Percentiles rank a stretch among this genome's conserved stretches.
These are phyloP conservation scores for Vachellia collinsii DNA, from an alignment of 306 rosid genomes.

Conservation along the genomic window DNA sequence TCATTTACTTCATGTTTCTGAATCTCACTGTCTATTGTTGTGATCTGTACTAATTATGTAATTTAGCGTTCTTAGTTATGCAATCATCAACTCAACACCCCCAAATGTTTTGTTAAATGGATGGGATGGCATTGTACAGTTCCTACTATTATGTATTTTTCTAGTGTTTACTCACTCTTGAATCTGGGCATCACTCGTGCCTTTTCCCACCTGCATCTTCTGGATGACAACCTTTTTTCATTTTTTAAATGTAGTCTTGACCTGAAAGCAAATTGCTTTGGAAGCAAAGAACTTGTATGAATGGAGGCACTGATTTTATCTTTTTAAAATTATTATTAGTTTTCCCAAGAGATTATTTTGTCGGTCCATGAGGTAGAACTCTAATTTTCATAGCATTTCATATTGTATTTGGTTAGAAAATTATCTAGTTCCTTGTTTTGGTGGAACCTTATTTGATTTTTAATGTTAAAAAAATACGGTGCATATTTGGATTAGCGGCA, in stretches of 20 bases:
- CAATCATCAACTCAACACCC: conserved; percentile 38
- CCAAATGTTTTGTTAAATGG: conserved; percentile 53
- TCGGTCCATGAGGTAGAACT: neutral
- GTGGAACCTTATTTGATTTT: neutral
- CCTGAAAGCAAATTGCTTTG: conserved; percentile 45
- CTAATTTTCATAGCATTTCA: neutral
- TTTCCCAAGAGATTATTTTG: neutral
- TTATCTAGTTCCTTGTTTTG: neutral
- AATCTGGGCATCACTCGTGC: conserved; percentile 44
- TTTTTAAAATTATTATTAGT: too few species aligned
- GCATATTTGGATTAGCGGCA: too few species aligned
- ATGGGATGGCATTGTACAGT: conserved; percentile 58
- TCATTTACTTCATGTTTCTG: conserved; percentile 45
- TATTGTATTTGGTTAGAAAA: neutral
- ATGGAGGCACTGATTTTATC: neutral
- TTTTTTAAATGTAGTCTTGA: conserved; percentile 40
- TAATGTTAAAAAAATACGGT: too few species aligned
- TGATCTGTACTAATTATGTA: conserved; percentile 58
- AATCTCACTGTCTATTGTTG: conserved; percentile 25
- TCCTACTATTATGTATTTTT: conserved; percentile 31
- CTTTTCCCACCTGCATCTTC: conserved; percentile 31
- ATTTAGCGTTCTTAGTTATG: conserved; percentile 64
- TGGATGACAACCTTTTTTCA: conserved; percentile 37
- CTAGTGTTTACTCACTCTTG: conserved; percentile 36
- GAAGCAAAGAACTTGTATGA: conserved; percentile 38